Evolutionary conservation across 176 grass and related monocot species (phyloP), one percentile per base, ranked within the genome.

Genomic region (Carex parvula): DNA sequence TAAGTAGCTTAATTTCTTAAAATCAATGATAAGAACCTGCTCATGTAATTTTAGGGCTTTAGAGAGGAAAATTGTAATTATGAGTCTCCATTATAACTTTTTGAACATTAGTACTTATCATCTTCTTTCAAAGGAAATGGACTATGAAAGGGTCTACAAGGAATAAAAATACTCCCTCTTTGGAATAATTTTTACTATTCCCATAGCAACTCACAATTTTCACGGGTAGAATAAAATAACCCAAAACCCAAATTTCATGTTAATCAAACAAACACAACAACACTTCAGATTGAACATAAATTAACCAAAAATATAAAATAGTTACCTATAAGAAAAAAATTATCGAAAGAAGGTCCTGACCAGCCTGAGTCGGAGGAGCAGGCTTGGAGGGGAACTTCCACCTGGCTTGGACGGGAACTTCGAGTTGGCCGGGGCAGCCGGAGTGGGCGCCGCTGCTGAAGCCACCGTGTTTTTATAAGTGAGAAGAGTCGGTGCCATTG

Each of bases 311-410:
- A 3, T 5, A 84, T 56, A 53, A 10, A 8, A 88, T 4, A n/a
- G 81, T 68, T 50, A 52, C 30, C 7, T 24, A 37, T 70, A 83
- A 77, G 24, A 22, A 1, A 18, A 55, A 41, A 53, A 66, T 16
- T 70, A 7, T 18, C 0, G 57, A 21, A 64, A 9, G 16, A 81
- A 52, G 42, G 8, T 12, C 6, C 15, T 52, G 61, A 97, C 92
- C 94, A 71, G 87, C 85, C 81, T 94, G 87, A 44, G 87, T 17
- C 3, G 94, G 94, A 62, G 92, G 90, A 84, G 84, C 24, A 8
- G 92, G 89, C 79, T 97, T 97, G 35, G 81, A 79, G 18, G 92
- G 92, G 78, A 97, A 79, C 66, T 97, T 94, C 52, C 24, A 24
- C 24, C 24, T 24, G 92, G 89, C 79, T 97, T 97, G 35, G 81